Percentiles rank a stretch among this genome's conserved stretches.
phyloP scores from a whole-genome alignment of 495 filamentous ascomycete species.

The Neurospora cerealis region DNA sequence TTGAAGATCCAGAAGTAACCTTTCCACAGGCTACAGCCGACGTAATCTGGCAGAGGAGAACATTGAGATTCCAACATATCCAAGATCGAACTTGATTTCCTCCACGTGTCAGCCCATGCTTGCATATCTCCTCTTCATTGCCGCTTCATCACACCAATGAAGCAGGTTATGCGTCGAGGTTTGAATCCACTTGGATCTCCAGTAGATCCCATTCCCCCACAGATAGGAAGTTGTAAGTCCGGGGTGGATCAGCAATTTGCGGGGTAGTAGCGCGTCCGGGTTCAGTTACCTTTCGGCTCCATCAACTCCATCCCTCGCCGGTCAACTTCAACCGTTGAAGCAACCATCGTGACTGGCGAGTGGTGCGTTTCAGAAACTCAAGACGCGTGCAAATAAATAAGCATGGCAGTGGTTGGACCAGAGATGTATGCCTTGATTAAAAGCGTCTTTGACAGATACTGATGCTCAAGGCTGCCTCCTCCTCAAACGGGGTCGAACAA shows the following conservation, averaged over 20 bases:
- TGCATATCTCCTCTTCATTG: neutral
- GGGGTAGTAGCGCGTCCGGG: neutral
- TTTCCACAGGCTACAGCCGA: neutral
- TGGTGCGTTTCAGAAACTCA: neutral
- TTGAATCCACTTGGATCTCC: neutral
- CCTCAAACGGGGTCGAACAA: neutral
- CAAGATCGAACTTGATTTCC: neutral
- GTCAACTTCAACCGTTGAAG: neutral
- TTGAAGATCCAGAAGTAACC: constrained; percentile 22
- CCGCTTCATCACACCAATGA: neutral
- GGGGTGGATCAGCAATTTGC: neutral
- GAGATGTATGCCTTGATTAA: neutral
- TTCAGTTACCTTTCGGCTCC: neutral
- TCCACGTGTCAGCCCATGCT: neutral
- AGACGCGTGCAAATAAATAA: neutral
- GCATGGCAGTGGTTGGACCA: neutral
- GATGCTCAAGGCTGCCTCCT: neutral
- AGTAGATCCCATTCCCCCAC: neutral
- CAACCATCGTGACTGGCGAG: neutral
- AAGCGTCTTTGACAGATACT: too few relatives aligned
- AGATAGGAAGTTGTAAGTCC: neutral
- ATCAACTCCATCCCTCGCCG: neutral
- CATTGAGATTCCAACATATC: neutral
- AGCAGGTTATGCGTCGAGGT: neutral
- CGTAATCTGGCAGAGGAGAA: neutral